Evolutionary conservation across 2,329 filamentous ascomycete species (phyloP).

Genomic region (Huntiella bhutanensis): DNA sequence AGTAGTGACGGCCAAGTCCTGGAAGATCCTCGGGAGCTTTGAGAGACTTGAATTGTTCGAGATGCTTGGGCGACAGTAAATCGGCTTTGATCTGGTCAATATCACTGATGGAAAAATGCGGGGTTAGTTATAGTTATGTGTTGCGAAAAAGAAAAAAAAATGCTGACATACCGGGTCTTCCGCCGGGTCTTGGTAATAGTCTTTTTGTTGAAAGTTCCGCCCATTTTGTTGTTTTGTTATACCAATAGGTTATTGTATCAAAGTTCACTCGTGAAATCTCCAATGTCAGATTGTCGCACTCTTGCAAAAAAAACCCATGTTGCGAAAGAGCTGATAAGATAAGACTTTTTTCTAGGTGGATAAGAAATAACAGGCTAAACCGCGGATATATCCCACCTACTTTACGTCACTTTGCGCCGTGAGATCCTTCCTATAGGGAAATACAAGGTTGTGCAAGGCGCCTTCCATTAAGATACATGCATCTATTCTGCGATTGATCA

Average conservation of each 20-base stretch:
- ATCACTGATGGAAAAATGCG: constrained; percentile 39
- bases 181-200: constrained; percentile 59
- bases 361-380: no score
- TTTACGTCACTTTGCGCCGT: no score
- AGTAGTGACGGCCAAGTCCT: constrained; percentile 71
- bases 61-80: constrained; percentile 57
- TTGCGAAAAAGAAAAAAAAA: background rate
- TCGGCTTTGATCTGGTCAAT: constrained; percentile 85
- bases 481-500: no score
- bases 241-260: background rate
- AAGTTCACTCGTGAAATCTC: no score
- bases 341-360: no score
- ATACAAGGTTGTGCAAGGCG: no score
- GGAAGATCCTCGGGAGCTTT: constrained; percentile 78
- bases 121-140: constrained; percentile 12
- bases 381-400: no score
- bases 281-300: no score
- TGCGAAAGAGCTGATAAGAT: no score
- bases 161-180: constrained; percentile 37
- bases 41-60: constrained; percentile 56
- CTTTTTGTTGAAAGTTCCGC: constrained; percentile 39
- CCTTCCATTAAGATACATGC: no score
- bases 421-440: no score
- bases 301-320: no score
- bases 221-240: constrained; percentile 33